A percentile compares a stretch with the other conserved stretches of the same genome.
Evolutionary conservation across 495 filamentous ascomycete species (phyloP).

Genomic region (Tuber magnatum): DNA sequence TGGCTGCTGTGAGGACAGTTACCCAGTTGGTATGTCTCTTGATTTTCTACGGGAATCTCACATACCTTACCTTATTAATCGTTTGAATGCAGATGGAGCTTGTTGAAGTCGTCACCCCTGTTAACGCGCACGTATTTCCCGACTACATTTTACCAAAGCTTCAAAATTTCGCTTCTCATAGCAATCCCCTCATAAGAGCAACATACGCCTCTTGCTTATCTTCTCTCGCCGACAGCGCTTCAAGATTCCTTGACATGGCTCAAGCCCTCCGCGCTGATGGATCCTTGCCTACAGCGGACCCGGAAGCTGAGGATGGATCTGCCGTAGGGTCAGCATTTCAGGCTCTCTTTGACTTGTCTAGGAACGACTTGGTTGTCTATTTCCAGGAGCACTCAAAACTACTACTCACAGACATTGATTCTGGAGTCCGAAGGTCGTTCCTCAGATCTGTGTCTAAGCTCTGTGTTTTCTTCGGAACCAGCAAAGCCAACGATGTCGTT

Average conservation of each 20-base stretch:
- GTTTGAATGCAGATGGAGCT: conserved; percentile 55
- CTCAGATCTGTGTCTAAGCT: conserved; percentile 86
- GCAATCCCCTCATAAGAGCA: conserved; percentile 65
- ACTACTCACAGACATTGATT: conserved; percentile 76
- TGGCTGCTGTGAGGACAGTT: conserved; percentile 74
- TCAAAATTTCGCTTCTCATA: conserved; percentile 58
- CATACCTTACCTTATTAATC: conserved; percentile 9
- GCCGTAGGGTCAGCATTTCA: conserved; percentile 58
- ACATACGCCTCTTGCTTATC: conserved; percentile 91
- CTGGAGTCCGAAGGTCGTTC: conserved; percentile 86
- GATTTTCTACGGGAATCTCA: background rate
- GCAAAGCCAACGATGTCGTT: conserved; percentile 85
- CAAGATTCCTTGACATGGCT: conserved; percentile 80
- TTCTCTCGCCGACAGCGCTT: conserved; percentile 80
- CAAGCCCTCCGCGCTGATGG: conserved; percentile 80
- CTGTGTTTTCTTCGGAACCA: conserved; percentile 89
- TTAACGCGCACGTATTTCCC: conserved; percentile 91
- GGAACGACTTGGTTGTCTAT: conserved; percentile 63
- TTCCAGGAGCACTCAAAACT: conserved; percentile 85
- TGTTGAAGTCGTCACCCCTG: conserved; percentile 78
- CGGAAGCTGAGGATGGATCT: conserved; percentile 67
- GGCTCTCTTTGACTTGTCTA: conserved; percentile 73
- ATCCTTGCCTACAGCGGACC: conserved; percentile 67
- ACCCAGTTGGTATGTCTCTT: conserved; percentile 59
- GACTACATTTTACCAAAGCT: conserved; percentile 88